These are phyloP conservation scores for Apocynum venetum DNA, from an alignment of 257 asterid genomes.

Conservation along the genomic window DNA sequence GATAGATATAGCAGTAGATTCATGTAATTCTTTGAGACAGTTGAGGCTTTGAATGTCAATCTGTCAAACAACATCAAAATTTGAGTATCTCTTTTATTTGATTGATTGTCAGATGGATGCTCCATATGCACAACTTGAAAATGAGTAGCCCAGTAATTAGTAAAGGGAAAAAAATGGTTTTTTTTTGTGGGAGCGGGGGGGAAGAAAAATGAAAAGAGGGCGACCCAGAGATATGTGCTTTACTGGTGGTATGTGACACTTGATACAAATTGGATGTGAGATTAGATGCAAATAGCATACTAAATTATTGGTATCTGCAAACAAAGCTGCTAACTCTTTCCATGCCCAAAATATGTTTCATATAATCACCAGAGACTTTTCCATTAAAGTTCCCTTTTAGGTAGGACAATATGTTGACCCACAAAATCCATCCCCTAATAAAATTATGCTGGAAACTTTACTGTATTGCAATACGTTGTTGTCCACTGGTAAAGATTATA, in stretches of 20 bases:
- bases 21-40: slow-evolving; percentile 69
- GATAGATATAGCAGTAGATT: slow-evolving; percentile 61
- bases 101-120: neutral
- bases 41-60: slow-evolving; percentile 55
- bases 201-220: neutral
- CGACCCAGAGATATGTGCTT: neutral
- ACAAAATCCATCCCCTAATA: neutral
- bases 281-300: neutral
- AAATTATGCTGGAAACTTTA: neutral
- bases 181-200: too few relatives aligned
- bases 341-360: neutral
- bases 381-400: neutral
- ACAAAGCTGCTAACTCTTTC: neutral
- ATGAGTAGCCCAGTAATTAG: neutral
- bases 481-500: neutral
- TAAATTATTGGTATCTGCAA: neutral
- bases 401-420: neutral
- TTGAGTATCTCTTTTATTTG: neutral
- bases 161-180: neutral
- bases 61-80: slow-evolving; percentile 42
- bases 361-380: neutral
- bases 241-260: neutral
- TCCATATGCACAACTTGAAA: neutral
- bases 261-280: neutral
- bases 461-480: neutral